Conservation (phyloP, 345 rosid species). For the Firmiana major region DNA sequence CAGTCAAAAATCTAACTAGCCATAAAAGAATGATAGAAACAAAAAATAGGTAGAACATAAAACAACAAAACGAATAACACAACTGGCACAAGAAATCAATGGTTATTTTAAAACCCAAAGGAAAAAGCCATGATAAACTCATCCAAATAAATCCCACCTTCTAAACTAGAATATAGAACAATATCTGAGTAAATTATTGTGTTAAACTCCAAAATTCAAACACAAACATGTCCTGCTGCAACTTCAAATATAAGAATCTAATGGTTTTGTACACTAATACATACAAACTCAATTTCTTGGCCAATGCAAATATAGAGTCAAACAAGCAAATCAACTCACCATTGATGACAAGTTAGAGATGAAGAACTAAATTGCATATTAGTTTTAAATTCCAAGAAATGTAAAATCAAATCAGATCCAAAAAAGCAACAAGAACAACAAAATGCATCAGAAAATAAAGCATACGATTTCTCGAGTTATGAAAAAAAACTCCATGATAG, state of each 20-base stretch:
- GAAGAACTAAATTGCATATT: background rate
- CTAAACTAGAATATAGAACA: background rate
- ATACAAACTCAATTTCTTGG: background rate
- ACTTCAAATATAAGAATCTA: background rate
- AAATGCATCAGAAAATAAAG: background rate
- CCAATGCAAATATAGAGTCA: background rate
- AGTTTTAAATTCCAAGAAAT: background rate
- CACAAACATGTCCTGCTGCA: background rate
- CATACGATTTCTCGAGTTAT: background rate
- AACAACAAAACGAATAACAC: background rate
- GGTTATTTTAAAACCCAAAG: background rate
- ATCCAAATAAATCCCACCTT: background rate
- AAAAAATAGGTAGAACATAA: background rate
- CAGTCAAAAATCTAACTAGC: background rate
- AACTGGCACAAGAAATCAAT: background rate
- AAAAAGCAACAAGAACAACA: background rate
- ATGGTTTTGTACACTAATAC: background rate
- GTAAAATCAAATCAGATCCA: background rate
- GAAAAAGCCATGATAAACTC: background rate
- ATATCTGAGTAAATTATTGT: background rate
- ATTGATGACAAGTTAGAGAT: background rate
- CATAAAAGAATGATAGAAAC: background rate
- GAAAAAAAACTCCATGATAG: background rate
- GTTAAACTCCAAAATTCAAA: background rate
- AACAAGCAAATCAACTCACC: background rate